These are phyloP conservation scores for Aspergillus spinulosporus DNA, from an alignment of 2,329 filamentous ascomycete genomes.

Conservation along the genomic window DNA sequence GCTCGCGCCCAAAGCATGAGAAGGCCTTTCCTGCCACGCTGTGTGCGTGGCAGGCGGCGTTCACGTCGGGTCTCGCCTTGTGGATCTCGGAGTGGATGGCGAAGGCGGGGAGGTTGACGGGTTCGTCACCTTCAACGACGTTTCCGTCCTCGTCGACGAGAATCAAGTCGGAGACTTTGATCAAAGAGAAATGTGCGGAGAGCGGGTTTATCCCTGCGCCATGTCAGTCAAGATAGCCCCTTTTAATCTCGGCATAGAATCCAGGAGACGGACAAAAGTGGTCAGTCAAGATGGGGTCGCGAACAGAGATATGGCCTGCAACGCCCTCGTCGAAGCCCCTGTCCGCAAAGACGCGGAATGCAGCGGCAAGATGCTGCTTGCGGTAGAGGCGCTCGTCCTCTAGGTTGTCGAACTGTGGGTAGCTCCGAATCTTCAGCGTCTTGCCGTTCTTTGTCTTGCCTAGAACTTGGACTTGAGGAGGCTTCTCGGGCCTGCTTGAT, in stretches of 20 bases:
- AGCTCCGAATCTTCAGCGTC: constrained; percentile 13
- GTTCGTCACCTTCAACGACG: constrained; percentile 45
- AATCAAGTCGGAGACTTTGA: constrained; percentile 47
- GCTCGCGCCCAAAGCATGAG: constrained; percentile 43
- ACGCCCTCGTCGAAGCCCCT: constrained; percentile 22
- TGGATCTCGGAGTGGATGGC: constrained; percentile 49
- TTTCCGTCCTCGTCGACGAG: constrained; percentile 47
- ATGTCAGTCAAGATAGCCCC: constrained; percentile 15
- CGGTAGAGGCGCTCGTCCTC: constrained; percentile 44
- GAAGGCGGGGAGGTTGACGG: constrained; percentile 50
- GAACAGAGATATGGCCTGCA: constrained; percentile 47
- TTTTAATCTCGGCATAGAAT: not conserved
- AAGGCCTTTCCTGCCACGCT: constrained; percentile 48
- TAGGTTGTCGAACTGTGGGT: constrained; percentile 18
- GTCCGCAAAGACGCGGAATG: constrained; percentile 31
- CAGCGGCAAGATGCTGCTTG: constrained; percentile 50
- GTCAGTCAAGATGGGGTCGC: constrained; percentile 36
- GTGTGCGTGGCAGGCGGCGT: constrained; percentile 50
- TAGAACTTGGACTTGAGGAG: constrained; percentile 15
- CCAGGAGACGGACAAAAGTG: constrained; percentile 33
- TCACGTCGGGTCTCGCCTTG: constrained; percentile 57
- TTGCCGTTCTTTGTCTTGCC: constrained; percentile 15
- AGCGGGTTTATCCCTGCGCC: constrained; percentile 15
- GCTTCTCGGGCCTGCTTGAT: not conserved
- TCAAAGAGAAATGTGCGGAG: constrained; percentile 46